Percentiles rank a stretch among this genome's conserved stretches.
Evolutionary conservation across 164 flowering plant genomes (phyloP).

Genomic region (Aristolochia californica): DNA sequence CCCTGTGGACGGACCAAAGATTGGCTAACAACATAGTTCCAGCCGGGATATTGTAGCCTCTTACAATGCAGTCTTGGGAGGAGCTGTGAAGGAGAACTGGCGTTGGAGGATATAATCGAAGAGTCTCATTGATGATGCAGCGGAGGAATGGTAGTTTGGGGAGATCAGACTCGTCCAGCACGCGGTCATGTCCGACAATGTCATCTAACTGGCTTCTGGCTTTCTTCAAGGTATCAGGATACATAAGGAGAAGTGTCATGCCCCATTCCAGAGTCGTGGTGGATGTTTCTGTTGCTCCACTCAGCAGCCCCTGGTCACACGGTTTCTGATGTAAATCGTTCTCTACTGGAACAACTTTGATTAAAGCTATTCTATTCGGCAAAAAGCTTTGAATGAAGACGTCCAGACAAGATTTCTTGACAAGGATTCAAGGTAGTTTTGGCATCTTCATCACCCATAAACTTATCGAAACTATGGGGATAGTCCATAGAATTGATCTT

Average conservation of each 20-base stretch:
- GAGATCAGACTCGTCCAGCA: slow-evolving; percentile 10
- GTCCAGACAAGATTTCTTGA: neutral
- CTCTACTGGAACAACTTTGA: neutral
- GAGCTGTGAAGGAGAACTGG: slow-evolving; percentile 13
- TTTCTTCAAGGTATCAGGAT: slow-evolving; percentile 21
- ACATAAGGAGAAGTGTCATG: slow-evolving; percentile 13
- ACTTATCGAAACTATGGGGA: neutral
- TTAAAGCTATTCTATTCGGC: neutral
- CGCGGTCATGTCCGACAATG: neutral
- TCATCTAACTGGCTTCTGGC: slow-evolving; percentile 12
- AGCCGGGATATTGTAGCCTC: slow-evolving; percentile 5
- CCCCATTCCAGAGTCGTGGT: slow-evolving; percentile 13
- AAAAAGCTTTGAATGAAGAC: neutral
- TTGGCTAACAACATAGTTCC: slow-evolving; percentile 12
- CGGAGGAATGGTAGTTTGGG: slow-evolving; percentile 7
- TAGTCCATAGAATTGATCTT: too few species aligned
- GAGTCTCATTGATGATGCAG: slow-evolving; percentile 9
- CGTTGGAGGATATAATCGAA: slow-evolving; percentile 2
- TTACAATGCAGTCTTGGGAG: slow-evolving; percentile 9
- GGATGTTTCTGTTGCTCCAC: slow-evolving; percentile 9
- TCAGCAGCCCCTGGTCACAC: slow-evolving; percentile 3
- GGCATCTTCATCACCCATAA: neutral
- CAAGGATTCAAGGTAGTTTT: neutral
- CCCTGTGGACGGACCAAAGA: slow-evolving; percentile 19
- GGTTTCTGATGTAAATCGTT: too few species aligned